phyloP scores from a whole-genome alignment of 352 stramenopile genomes.

The Pythium oligandrum region DNA sequence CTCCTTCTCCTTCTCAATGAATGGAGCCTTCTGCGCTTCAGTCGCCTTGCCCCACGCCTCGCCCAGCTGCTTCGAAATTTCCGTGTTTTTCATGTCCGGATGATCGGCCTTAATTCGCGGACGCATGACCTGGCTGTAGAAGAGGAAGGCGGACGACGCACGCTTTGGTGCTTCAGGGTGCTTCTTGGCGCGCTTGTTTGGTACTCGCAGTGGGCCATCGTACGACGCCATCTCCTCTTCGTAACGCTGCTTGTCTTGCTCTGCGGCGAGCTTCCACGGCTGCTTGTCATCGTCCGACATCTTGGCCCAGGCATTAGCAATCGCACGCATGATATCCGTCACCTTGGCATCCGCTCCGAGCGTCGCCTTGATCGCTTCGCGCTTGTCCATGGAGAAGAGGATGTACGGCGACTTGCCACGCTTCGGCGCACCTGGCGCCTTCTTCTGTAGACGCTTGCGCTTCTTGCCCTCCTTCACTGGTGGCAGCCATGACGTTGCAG shows the following conservation, averaged over 20 bases:
- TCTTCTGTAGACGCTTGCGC: constrained; percentile 88
- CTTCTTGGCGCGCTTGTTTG: constrained; percentile 94
- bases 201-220: constrained; percentile 87
- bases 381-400: constrained; percentile 91
- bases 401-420: constrained; percentile 90
- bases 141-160: constrained; percentile 93
- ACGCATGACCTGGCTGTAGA: constrained; percentile 90
- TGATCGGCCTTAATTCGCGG: constrained; percentile 88
- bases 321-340: constrained; percentile 90
- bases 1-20: constrained; percentile 89
- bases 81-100: constrained; percentile 94
- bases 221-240: constrained; percentile 91
- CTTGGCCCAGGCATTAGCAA: constrained; percentile 86
- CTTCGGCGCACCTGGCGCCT: constrained; percentile 85
- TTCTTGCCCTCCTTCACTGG: constrained; percentile 80
- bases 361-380: constrained; percentile 85
- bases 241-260: constrained; percentile 93
- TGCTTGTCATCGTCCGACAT: constrained; percentile 89
- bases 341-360: constrained; percentile 86
- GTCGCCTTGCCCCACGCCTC: constrained; percentile 91
- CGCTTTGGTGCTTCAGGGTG: constrained; percentile 92
- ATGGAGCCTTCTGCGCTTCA: constrained; percentile 87
- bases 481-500: constrained; percentile 53
- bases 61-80: constrained; percentile 93
- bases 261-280: constrained; percentile 90